phyloP scores from a whole-genome alignment of 306 rosid species.

The Oemleria cerasiformis region DNA sequence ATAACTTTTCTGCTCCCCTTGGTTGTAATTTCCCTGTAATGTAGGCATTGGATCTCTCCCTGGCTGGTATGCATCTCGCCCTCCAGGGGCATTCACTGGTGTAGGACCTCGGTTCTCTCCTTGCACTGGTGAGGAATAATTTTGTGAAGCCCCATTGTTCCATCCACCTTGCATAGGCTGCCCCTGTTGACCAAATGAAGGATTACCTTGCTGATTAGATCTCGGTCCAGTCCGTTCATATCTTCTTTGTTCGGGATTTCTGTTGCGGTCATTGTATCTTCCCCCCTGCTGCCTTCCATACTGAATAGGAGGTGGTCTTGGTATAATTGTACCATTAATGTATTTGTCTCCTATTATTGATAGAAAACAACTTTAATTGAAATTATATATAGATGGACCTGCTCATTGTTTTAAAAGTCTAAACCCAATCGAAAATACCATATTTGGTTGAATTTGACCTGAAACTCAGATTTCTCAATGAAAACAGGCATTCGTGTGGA shows the following conservation, averaged over 20 bases:
- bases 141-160: conserved; percentile 50
- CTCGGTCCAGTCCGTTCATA: conserved; percentile 33
- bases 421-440: not conserved
- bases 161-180: conserved; percentile 45
- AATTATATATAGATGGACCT: not conserved
- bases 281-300: conserved; percentile 48
- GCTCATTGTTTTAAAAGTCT: not conserved
- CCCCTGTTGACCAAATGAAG: conserved; percentile 36
- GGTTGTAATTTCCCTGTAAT: conserved; percentile 50
- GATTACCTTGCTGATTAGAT: conserved; percentile 42
- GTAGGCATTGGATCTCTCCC: conserved; percentile 38
- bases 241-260: conserved; percentile 40
- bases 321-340: conserved; percentile 72
- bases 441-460: not conserved
- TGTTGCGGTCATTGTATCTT: conserved; percentile 41
- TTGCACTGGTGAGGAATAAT: conserved; percentile 43
- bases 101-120: conserved; percentile 43
- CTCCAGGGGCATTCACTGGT: conserved; percentile 38
- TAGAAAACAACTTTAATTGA: conserved; percentile 6
- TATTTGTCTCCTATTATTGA: conserved; percentile 75
- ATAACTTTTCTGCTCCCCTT: conserved; percentile 25
- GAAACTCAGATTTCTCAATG: not conserved
- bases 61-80: conserved; percentile 35
- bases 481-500: not conserved
- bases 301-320: conserved; percentile 83